Conservation (phyloP, 2,329 filamentous ascomycete genomes). For the Cladosporium halotolerans region DNA sequence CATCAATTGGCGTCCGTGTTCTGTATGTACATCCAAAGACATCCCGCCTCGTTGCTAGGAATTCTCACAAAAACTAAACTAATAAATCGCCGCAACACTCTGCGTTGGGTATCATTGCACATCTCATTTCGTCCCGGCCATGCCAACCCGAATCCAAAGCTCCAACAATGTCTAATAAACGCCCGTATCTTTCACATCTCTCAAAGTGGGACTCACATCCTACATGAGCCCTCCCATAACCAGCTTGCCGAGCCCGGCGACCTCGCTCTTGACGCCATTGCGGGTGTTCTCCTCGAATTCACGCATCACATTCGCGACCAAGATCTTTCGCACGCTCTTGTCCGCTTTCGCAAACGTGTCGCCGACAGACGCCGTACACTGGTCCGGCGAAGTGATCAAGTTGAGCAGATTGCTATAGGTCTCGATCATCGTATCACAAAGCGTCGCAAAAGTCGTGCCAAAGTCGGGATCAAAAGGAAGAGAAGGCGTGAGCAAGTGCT, state of each 20-base stretch:
- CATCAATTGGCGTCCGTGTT: too few relatives aligned
- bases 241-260: constrained; percentile 79
- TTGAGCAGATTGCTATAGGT: constrained; percentile 74
- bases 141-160: neutral
- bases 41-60: neutral
- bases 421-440: constrained; percentile 93
- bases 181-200: neutral
- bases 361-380: constrained; percentile 62
- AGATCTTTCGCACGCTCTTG: constrained; percentile 75
- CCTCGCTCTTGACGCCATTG: constrained; percentile 67
- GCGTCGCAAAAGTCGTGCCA: constrained; percentile 88
- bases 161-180: neutral
- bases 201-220: constrained; percentile 12
- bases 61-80: neutral
- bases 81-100: constrained; percentile 8
- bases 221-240: constrained; percentile 80
- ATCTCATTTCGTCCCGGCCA: neutral
- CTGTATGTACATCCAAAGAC: too few relatives aligned
- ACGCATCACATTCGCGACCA: constrained; percentile 77
- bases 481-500: constrained; percentile 79
- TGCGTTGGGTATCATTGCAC: constrained; percentile 2
- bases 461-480: constrained; percentile 96
- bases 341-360: constrained; percentile 91
- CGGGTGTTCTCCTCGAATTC: constrained; percentile 90
- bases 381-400: constrained; percentile 67